Evolutionary conservation across 164 flowering plant genomes (phyloP), one percentile per base, ranked within the genome.

Genomic region (Annona cherimola): DNA sequence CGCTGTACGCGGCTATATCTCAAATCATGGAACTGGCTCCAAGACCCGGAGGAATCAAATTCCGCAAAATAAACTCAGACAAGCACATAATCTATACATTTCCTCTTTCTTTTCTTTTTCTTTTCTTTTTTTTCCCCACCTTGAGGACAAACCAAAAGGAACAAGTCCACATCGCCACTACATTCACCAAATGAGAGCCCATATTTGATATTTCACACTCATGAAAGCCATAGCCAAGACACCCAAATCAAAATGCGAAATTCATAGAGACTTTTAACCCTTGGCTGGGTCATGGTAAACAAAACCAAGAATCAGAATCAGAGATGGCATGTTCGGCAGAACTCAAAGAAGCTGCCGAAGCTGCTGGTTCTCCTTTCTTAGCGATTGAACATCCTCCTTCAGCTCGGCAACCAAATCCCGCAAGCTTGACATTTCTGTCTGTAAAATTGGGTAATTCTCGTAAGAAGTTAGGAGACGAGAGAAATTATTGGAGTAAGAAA

Each of bases 291-390:
- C n/a, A 63, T 44, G 16, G 57, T 14, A 73, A 35, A 16, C 18
- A 50, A 39, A 26, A 44, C 54, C 19, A 4, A 42, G 42, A 72
- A 63, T 40, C 26, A 19, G 42, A 67, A 4, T 19, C 12, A 55
- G 50, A 55, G 50, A 69, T 42, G 41, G n/a, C 45, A 69, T 60
- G 26, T 42, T 66, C 60, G 54, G 46, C 46, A 35, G 20, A 4
- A 6, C 26, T 73, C 63, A 74, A n/a, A 91, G 90, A 72, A 89
- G 74, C 69, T 87, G 92, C 26, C 91, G 87, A 39, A 93, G 91
- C 72, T 87, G 87, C 76, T 89, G 90, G 77, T 83, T 89, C 85
- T 95, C 98, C 82, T 86, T 84, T 69, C 89, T 79, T 1, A 93
- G 88, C 68, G 86, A 76, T 72, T 88, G 87, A 11, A 95, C 84